Conservation (phyloP, 169 alveolate genomes). For the Cryptosporidium viatorum region DNA sequence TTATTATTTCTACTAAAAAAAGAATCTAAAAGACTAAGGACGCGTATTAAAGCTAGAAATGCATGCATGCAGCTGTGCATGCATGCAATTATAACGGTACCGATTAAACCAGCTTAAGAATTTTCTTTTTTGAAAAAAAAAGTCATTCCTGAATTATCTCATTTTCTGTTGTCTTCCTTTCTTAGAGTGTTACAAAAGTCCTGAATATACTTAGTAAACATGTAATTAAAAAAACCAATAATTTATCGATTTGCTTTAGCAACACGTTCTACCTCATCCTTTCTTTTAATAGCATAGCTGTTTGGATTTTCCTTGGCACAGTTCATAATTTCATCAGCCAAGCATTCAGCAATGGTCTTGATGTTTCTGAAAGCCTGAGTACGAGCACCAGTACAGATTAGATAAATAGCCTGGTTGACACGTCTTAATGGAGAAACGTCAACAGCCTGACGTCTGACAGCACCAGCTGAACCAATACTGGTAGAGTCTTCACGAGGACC, state of each 20-base stretch:
- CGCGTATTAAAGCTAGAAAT: background rate
- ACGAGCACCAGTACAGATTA: constrained; percentile 97
- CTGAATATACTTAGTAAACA: constrained; percentile 33
- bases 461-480: constrained; percentile 99
- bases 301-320: constrained; percentile 97
- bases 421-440: constrained; percentile 99
- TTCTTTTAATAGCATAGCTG: constrained; percentile 98
- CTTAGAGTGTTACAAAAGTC: constrained; percentile 11
- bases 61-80: constrained; percentile 18
- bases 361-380: constrained; percentile 97
- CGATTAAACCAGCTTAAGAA: background rate
- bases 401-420: constrained; percentile 98
- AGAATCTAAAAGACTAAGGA: constrained; percentile 7
- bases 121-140: background rate
- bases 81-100: constrained; percentile 13
- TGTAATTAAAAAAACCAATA: background rate
- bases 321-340: constrained; percentile 99
- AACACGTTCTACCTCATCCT: constrained; percentile 99
- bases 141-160: background rate
- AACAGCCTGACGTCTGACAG: constrained; percentile 98
- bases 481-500: constrained; percentile 99
- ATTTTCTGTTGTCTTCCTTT: background rate
- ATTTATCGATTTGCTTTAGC: constrained; percentile 98
- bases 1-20: background rate
- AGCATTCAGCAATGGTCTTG: constrained; percentile 97